These are phyloP conservation scores for Sphaerulina populicola DNA, from an alignment of 2,329 filamentous ascomycete species.

Conservation along the genomic window DNA sequence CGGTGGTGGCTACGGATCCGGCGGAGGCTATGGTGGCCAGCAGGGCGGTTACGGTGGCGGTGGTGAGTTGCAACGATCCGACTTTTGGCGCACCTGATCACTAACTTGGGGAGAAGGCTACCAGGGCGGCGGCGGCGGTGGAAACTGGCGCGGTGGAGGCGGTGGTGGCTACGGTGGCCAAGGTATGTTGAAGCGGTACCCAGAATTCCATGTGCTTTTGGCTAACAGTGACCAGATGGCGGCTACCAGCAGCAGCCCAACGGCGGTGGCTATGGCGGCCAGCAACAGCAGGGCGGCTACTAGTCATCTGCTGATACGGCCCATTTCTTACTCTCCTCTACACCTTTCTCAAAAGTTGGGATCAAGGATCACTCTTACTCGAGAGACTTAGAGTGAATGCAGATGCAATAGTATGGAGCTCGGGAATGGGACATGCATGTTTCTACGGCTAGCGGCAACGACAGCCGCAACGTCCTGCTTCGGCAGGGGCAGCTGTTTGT, in stretches of 20 bases:
- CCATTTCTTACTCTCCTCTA: slow-evolving; percentile 8
- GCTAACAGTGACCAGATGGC: slow-evolving; percentile 20
- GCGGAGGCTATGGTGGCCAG: slow-evolving; percentile 23
- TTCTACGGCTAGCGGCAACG: slow-evolving; percentile 10
- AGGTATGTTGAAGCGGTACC: slow-evolving; percentile 12
- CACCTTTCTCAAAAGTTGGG: slow-evolving; percentile 11
- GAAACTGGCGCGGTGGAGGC: slow-evolving; percentile 14
- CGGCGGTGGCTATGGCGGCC: slow-evolving; percentile 25
- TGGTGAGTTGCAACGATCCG: slow-evolving; percentile 9
- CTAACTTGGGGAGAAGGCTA: slow-evolving; percentile 1
- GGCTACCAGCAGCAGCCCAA: slow-evolving; percentile 24
- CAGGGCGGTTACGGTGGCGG: slow-evolving; percentile 26
- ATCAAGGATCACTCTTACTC: slow-evolving; percentile 14
- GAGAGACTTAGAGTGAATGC: slow-evolving; percentile 12
- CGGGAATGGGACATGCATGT: slow-evolving; percentile 12
- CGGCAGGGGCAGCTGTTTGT: slow-evolving; percentile 10
- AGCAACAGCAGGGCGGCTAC: slow-evolving; percentile 22
- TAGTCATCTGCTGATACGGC: slow-evolving; percentile 8
- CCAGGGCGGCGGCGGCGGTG: slow-evolving; percentile 22
- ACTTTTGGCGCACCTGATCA: neutral
- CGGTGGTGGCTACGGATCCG: slow-evolving; percentile 20
- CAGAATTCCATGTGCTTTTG: neutral
- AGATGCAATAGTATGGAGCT: slow-evolving; percentile 15
- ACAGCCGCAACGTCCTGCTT: slow-evolving; percentile 12
- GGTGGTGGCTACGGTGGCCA: slow-evolving; percentile 14